Evolutionary conservation across 345 rosid species (phyloP).

Genomic region (Anastatica hierochuntica): DNA sequence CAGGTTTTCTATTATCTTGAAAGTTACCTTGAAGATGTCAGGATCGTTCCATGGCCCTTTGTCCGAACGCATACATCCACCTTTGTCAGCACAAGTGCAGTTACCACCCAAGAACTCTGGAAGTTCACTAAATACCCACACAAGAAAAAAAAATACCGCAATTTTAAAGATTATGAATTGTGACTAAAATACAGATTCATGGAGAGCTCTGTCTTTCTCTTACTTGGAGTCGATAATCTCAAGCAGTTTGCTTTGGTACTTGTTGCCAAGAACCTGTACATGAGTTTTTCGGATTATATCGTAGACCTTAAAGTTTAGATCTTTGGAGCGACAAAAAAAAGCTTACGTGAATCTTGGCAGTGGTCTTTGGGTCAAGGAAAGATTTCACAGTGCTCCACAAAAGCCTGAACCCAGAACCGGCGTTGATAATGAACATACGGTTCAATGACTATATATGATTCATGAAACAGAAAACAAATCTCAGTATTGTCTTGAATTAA

Average conservation of each 20-base stretch:
- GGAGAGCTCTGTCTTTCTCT: neutral
- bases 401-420: constrained; percentile 90
- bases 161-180: neutral
- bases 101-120: constrained; percentile 87
- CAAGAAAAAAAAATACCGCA: neutral
- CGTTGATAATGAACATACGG: constrained; percentile 97
- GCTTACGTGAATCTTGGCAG: constrained; percentile 71
- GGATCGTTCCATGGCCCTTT: constrained; percentile 96
- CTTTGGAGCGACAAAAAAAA: neutral
- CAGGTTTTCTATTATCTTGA: neutral
- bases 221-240: constrained; percentile 73
- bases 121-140: constrained; percentile 60
- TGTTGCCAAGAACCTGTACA: constrained; percentile 74
- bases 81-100: constrained; percentile 75
- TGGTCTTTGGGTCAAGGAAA: constrained; percentile 89
- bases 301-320: too few relatives aligned
- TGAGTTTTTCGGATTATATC: too few relatives aligned
- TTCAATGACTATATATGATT: constrained; percentile 52
- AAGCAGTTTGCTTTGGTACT: constrained; percentile 84
- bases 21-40: constrained; percentile 55
- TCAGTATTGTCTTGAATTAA: constrained; percentile 7
- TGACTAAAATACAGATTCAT: neutral
- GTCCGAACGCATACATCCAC: constrained; percentile 91
- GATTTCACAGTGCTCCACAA: constrained; percentile 87
- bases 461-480: constrained; percentile 1